Evolutionary conservation across 2,329 filamentous ascomycete genomes (phyloP).

Genomic region (Colletotrichum sp.): DNA sequence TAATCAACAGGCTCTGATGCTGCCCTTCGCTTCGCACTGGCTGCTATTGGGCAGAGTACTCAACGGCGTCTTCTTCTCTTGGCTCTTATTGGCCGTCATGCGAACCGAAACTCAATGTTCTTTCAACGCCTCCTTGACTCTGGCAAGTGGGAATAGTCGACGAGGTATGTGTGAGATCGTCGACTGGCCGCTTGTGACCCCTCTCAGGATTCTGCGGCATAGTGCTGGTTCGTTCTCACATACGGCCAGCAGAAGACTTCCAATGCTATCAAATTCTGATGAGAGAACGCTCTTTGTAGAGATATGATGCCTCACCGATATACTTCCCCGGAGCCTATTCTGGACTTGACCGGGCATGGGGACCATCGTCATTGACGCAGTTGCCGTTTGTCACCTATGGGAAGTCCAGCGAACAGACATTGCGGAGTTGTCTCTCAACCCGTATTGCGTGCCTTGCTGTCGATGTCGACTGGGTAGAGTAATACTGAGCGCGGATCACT

Average conservation of each 20-base stretch:
- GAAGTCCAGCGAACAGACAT: not conserved
- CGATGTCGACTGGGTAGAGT: not conserved
- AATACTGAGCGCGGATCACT: not conserved
- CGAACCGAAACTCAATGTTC: constrained; percentile 1
- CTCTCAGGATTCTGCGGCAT: not conserved
- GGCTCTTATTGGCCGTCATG: constrained; percentile 1
- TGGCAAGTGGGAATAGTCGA: not conserved
- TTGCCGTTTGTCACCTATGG: not conserved
- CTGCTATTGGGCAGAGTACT: constrained; percentile 11
- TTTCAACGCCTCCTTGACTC: not conserved
- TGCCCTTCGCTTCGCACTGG: not conserved
- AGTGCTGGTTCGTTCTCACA: not conserved
- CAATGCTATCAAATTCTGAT: not conserved
- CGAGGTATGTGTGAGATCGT: not conserved
- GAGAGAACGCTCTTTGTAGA: not conserved
- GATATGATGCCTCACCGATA: not conserved
- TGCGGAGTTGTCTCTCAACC: not conserved
- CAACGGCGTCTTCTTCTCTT: not conserved
- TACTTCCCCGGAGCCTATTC: not conserved
- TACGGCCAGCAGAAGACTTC: not conserved
- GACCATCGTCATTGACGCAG: not conserved
- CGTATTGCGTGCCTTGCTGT: not conserved
- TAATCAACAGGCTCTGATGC: not conserved
- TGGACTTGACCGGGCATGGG: not conserved
- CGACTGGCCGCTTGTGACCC: not conserved